Conservation (phyloP, 2,329 filamentous ascomycete genomes). For the Alternaria burnsii region DNA sequence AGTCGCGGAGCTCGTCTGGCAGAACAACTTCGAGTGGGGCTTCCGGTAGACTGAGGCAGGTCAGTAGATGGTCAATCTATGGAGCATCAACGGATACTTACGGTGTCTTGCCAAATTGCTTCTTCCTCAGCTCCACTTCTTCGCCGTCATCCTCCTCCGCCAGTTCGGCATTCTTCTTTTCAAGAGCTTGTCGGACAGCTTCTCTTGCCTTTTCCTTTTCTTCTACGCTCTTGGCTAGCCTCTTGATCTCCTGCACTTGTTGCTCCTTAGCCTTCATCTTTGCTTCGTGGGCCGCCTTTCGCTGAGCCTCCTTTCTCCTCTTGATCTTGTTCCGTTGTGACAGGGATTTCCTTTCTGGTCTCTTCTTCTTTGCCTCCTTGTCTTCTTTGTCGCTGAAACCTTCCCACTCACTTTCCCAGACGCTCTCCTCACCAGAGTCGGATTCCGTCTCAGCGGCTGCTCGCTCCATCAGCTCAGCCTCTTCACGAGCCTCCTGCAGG, state of each 20-base stretch:
- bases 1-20: conserved; percentile 61
- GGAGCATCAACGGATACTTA: conserved; percentile 33
- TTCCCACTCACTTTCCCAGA: conserved; percentile 87
- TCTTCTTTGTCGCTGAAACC: conserved; percentile 59
- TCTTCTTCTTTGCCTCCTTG: conserved; percentile 74
- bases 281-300: conserved; percentile 76
- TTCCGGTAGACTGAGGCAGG: conserved; percentile 70
- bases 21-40: conserved; percentile 62
- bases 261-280: conserved; percentile 76
- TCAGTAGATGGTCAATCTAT: conserved; percentile 13
- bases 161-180: conserved; percentile 35
- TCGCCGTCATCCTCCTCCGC: conserved; percentile 47
- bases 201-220: conserved; percentile 63
- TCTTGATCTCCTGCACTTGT: conserved; percentile 75
- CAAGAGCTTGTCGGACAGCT: conserved; percentile 34
- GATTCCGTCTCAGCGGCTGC: conserved; percentile 77
- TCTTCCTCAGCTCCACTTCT: conserved; percentile 66
- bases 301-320: conserved; percentile 86
- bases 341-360: conserved; percentile 84
- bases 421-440: conserved; percentile 85
- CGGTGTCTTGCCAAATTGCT: conserved; percentile 73
- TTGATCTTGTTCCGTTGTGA: conserved; percentile 87
- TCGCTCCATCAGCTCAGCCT: conserved; percentile 72
- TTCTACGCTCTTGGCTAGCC: conserved; percentile 70
- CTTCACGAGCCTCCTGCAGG: conserved; percentile 71